Evolutionary conservation across 1,284 basidiomycete genomes (phyloP), one percentile per base, ranked within the genome.

Genomic region (Fomitopsis betulina): DNA sequence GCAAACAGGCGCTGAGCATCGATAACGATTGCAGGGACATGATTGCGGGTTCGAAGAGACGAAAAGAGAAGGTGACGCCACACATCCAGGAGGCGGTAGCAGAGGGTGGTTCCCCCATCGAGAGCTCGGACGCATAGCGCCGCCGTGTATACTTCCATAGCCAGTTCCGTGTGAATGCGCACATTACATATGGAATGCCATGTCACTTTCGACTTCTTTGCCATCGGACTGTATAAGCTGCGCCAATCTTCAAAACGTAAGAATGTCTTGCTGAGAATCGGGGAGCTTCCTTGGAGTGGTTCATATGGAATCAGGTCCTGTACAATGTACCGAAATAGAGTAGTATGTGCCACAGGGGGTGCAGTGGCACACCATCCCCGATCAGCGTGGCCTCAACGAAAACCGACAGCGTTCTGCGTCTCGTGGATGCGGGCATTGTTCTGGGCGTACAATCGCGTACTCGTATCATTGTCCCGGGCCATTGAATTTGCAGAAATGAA

Each of bases 61-160:
- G 66, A 37, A 65, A 66, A 58, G 61, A 61, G 53, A 65, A 66
- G 57, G 58, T 19, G 19, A 55, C 39, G 40, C 50, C 15, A 17
- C 35, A 37, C n/a, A 53, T 17, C 27, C 3, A 51, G 49, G 25
- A 25, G 30, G n/a, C 51, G 25, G 39, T 43, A n/a, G 43, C 45
- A 35, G 54, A 55, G n/a, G 12, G 19, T 2, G 49, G 21, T 37
- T 35, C 32, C 19, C 49, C 21, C n/a, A 51, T 32, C 49, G 49
- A 51, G 33, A 19, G 45, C 6, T 15, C 45, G 21, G 45, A 30
- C 9, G 45, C 45, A 4, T 47, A 47, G 12, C 45, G 45, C 25
- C 9, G 25, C 45, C 25, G 23, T 47, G 45, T 25, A 47, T 47
- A 47, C 25, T 47, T 15, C 45, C 21, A 21, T 23, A 8, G 39